Evolutionary conservation across 140 eudicot species (phyloP).

Genomic region (Cichorium intybus): DNA sequence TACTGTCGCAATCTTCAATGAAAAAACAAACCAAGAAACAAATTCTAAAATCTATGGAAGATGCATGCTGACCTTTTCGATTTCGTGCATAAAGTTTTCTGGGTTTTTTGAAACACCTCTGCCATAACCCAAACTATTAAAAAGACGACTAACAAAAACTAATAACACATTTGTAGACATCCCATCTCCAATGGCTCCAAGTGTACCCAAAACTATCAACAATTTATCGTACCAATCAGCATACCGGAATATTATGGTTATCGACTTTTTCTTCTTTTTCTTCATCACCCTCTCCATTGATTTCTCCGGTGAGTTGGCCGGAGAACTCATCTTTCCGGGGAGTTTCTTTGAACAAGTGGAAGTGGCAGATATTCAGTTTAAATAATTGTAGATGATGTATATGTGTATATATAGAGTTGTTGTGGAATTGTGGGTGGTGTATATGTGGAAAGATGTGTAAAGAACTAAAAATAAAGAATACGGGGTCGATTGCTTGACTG

Average conservation of each 20-base stretch:
- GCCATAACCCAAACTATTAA: slow-evolving; percentile 85
- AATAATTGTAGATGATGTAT: slow-evolving; percentile 1
- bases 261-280: slow-evolving; percentile 28
- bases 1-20: no score
- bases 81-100: slow-evolving; percentile 62
- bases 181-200: slow-evolving; percentile 99
- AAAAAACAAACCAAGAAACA: no score
- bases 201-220: slow-evolving; percentile 69
- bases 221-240: slow-evolving; percentile 61
- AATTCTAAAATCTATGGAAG: neutral
- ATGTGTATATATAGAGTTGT: neutral
- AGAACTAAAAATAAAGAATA: slow-evolving; percentile 11
- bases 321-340: slow-evolving; percentile 29
- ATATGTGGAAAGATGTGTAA: slow-evolving; percentile 14
- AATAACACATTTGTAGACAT: slow-evolving; percentile 79
- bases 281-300: neutral
- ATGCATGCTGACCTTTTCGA: slow-evolving; percentile 57
- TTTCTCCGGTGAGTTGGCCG: slow-evolving; percentile 22
- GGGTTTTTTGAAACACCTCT: slow-evolving; percentile 36
- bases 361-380: neutral
- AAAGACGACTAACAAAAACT: slow-evolving; percentile 64
- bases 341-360: slow-evolving; percentile 4
- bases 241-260: slow-evolving; percentile 60
- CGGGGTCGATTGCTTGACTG: slow-evolving; percentile 4
- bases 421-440: neutral